phyloP scores from a whole-genome alignment of 2,329 filamentous ascomycete genomes.

The Botrytis galanthina region DNA sequence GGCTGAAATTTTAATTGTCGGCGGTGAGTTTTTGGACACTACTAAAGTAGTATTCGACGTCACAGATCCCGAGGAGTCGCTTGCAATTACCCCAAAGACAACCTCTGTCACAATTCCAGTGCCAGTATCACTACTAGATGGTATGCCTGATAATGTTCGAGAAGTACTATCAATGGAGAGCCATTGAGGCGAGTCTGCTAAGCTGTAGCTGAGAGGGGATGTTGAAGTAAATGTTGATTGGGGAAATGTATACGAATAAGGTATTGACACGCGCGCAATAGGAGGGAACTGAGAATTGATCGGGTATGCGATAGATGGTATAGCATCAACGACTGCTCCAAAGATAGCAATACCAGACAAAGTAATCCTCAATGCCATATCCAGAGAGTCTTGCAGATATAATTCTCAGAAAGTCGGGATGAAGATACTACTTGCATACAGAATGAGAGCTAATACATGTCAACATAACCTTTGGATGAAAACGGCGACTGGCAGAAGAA shows the following conservation, averaged over 20 bases:
- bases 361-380: conserved; percentile 30
- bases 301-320: conserved; percentile 57
- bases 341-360: conserved; percentile 25
- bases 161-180: conserved; percentile 65
- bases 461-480: conserved; percentile 21
- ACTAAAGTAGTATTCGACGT: conserved; percentile 68
- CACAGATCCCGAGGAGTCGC: conserved; percentile 61
- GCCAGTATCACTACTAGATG: conserved; percentile 53
- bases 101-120: conserved; percentile 49
- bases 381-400: conserved; percentile 20
- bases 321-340: conserved; percentile 34
- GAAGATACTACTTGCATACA: conserved; percentile 22
- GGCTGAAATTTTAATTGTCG: conserved; percentile 55
- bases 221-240: conserved; percentile 68
- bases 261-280: conserved; percentile 65
- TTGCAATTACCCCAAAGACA: conserved; percentile 64
- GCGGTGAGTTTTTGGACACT: conserved; percentile 58
- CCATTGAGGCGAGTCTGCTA: conserved; percentile 68
- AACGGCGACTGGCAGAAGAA: conserved; percentile 18
- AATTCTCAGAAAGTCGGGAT: conserved; percentile 12
- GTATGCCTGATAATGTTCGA: conserved; percentile 69
- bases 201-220: conserved; percentile 60
- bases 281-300: conserved; percentile 83
- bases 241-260: conserved; percentile 71
- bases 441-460: conserved; percentile 15